Evolutionary conservation across 2,329 filamentous ascomycete genomes (phyloP).

Genomic region (Elsinoe arachidis): DNA sequence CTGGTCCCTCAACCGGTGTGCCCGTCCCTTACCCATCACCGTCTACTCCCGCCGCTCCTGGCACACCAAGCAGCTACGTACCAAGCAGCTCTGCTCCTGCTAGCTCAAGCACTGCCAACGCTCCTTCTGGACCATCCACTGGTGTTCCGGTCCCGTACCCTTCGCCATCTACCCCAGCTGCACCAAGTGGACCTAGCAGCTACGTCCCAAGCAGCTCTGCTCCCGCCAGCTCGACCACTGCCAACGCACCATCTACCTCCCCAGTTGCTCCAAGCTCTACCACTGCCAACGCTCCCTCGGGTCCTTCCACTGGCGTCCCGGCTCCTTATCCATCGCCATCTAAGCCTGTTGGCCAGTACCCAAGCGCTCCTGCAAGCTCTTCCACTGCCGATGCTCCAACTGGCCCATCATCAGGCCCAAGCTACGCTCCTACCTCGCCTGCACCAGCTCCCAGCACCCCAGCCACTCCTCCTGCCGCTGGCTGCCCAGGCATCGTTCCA

Average conservation of each 20-base stretch:
- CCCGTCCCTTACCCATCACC: constrained; percentile 1
- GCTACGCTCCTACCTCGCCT: constrained; percentile 16
- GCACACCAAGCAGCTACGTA: background rate
- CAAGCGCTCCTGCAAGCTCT: constrained; percentile 4
- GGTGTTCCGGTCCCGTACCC: background rate
- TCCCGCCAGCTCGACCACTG: constrained; percentile 8
- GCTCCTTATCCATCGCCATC: background rate
- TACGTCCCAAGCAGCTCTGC: background rate
- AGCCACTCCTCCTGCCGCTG: constrained; percentile 16
- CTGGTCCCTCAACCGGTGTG: constrained; percentile 3
- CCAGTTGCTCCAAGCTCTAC: background rate
- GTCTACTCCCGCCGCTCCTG: constrained; percentile 2
- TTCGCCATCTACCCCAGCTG: constrained; percentile 1
- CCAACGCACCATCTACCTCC: background rate
- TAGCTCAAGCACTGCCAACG: background rate
- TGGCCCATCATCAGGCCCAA: constrained; percentile 16
- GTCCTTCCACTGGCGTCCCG: background rate
- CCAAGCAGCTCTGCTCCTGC: constrained; percentile 5
- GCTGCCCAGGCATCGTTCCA: constrained; percentile 65
- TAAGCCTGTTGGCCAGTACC: constrained; percentile 3
- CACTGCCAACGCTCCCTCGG: background rate
- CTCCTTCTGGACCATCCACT: background rate
- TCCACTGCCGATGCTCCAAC: background rate
- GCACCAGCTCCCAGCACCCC: constrained; percentile 18
- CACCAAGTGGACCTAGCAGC: background rate